Evolutionary conservation across 148 eudicot species (phyloP), one percentile per base, ranked within the genome.

Genomic region (Cornus suecica): DNA sequence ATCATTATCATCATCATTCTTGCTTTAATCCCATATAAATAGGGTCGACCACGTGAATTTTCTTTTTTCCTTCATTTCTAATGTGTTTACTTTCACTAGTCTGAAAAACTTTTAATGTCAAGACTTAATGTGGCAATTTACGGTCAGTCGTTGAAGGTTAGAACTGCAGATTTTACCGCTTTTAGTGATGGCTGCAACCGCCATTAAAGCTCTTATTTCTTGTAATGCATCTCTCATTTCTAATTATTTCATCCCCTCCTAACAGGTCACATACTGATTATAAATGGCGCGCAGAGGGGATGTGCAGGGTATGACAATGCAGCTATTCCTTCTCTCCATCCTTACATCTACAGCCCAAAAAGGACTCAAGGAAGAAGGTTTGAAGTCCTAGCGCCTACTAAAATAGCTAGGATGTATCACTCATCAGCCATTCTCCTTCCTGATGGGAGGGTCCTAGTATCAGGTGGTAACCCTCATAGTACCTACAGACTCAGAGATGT

Each of bases 341-440:
- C 94, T 3, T 76, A 77, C 73, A 85, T 90, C 29, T 90, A 90
- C 78, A 72, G 48, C 28, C 86, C 92, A 2, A 66, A 71, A 4
- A 85, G 73, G 15, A 66, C 71, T 1, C 32, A 65, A 11, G 86
- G 87, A 27, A 71, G 61, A 23, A 71, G 91, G 5, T 90, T 90
- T 37, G 60, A 78, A 2, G 66, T 78, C 16, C 78, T 86, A 0
- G 71, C 76, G 23, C 14, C 87, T 16, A 86, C 89, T 1, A 75
- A 86, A 37, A 79, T 90, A 23, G 79, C 94, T 2, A 73, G 94
- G 60, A 85, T 90, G 94, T 90, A 85, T 65, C 89, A 85, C 63
- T 90, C 94, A 0, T 82, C 94, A 4, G 89, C 94, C 23, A 34
- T 87, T 26, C 86, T 90, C 29, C 26, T 90, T 58, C 90, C 90